Conservation (phyloP, 1,284 basidiomycete species). For the Takashimella koratensis region DNA sequence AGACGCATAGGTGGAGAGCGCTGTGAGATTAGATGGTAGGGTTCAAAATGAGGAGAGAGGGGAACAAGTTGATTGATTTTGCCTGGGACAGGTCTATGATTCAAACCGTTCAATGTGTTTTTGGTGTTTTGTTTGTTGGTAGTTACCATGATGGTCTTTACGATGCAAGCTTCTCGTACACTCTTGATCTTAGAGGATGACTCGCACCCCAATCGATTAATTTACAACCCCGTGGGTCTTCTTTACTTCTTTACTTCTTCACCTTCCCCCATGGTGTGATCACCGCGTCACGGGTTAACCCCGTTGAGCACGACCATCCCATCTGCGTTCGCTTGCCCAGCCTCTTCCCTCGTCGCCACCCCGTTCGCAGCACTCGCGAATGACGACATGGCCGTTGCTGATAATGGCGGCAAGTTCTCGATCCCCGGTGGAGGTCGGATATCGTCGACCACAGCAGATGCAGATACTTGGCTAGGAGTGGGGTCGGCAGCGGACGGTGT, state of each 20-base stretch:
- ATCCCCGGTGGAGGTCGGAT: slow-evolving; percentile 37
- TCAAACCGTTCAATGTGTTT: no score
- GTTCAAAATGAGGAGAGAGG: no score
- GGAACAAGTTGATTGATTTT: no score
- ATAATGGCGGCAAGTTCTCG: slow-evolving; percentile 33
- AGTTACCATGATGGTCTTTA: no score
- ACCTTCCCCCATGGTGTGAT: neutral
- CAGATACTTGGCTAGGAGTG: slow-evolving; percentile 12
- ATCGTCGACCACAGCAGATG: slow-evolving; percentile 7
- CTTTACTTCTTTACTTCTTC: neutral
- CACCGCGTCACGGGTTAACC: neutral
- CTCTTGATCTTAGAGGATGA: no score
- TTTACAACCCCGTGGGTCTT: no score
- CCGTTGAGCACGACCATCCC: slow-evolving; percentile 8
- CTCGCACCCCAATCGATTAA: no score
- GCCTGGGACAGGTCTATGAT: no score
- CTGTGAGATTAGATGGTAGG: no score
- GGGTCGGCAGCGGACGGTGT: slow-evolving; percentile 30
- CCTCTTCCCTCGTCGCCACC: slow-evolving; percentile 27
- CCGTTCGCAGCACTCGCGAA: slow-evolving; percentile 43
- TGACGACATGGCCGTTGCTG: slow-evolving; percentile 31
- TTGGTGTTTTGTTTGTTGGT: no score
- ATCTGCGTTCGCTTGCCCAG: neutral
- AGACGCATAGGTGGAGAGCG: no score
- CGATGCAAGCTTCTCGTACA: no score